These are phyloP conservation scores for Iris macrosiphon DNA, from an alignment of 106 monocot species.

Conservation along the genomic window DNA sequence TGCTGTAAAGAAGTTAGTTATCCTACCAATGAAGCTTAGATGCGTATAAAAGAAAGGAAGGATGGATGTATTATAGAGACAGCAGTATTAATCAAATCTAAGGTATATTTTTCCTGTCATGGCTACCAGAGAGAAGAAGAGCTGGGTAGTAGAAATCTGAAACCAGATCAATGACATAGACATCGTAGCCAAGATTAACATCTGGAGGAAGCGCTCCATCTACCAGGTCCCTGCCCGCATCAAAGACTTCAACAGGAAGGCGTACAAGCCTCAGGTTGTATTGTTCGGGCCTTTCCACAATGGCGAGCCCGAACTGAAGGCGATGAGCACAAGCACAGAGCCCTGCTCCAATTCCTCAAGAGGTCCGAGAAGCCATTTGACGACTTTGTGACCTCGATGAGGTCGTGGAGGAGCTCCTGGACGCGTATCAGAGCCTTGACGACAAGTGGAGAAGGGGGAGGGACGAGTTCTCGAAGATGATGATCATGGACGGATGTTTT, in stretches of 20 bases:
- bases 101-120: background rate
- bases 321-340: slow-evolving; percentile 28
- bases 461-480: slow-evolving; percentile 10
- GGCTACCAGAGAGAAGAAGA: slow-evolving; percentile 9
- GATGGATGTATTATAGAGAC: background rate
- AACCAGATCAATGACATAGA: background rate
- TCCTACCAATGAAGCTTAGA: background rate
- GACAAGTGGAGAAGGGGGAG: background rate
- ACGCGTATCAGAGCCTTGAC: slow-evolving; percentile 12
- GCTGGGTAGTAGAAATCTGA: slow-evolving; percentile 16
- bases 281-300: slow-evolving; percentile 27
- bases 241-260: slow-evolving; percentile 12
- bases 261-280: slow-evolving; percentile 19
- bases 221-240: slow-evolving; percentile 19
- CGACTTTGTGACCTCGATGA: slow-evolving; percentile 4
- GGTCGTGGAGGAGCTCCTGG: slow-evolving; percentile 12
- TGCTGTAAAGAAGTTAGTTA: slow-evolving; percentile 2
- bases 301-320: slow-evolving; percentile 8
- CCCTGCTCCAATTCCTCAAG: slow-evolving; percentile 21
- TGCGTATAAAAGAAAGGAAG: background rate
- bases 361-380: slow-evolving; percentile 3
- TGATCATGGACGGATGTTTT: slow-evolving; percentile 25
- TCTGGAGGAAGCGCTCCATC: slow-evolving; percentile 16
- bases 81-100: background rate
- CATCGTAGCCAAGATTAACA: background rate